A percentile compares a stretch with the other conserved stretches of the same genome.
phyloP scores from a whole-genome alignment of 352 stramenopile genomes.

The Pythium sukuiense region DNA sequence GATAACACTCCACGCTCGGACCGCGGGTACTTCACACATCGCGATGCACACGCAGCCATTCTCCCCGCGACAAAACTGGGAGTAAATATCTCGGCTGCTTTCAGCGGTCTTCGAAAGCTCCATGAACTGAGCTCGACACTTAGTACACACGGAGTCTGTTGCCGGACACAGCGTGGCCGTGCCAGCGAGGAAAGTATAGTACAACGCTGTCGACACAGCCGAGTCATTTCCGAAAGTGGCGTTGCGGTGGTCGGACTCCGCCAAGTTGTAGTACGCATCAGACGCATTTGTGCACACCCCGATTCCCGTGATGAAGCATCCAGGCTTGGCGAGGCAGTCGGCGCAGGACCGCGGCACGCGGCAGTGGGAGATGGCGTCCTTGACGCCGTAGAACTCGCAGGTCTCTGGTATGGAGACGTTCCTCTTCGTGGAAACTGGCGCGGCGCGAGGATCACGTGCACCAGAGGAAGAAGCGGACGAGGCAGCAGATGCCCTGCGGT shows the following conservation, averaged over 20 bases:
- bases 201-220: neutral
- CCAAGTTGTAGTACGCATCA: too few relatives aligned
- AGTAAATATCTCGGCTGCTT: neutral
- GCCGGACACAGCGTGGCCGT: neutral
- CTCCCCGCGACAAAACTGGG: neutral
- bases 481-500: too few relatives aligned
- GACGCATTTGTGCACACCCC: too few relatives aligned
- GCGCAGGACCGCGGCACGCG: neutral
- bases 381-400: conserved; percentile 10
- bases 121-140: neutral
- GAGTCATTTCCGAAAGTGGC: too few relatives aligned
- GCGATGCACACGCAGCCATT: conserved; percentile 7
- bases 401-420: neutral
- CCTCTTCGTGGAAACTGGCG: too few relatives aligned
- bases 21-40: conserved; percentile 2
- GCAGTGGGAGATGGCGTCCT: conserved; percentile 1
- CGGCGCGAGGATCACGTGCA: too few relatives aligned
- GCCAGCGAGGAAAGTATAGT: neutral
- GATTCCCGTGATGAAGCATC: too few relatives aligned
- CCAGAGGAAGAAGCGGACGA: too few relatives aligned
- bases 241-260: too few relatives aligned
- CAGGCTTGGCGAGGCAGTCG: too few relatives aligned
- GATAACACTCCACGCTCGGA: too few relatives aligned
- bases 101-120: neutral
- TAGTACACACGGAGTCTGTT: neutral